phyloP scores from a whole-genome alignment of 2,329 filamentous ascomycete genomes.

The Colletotrichum higginsianum region DNA sequence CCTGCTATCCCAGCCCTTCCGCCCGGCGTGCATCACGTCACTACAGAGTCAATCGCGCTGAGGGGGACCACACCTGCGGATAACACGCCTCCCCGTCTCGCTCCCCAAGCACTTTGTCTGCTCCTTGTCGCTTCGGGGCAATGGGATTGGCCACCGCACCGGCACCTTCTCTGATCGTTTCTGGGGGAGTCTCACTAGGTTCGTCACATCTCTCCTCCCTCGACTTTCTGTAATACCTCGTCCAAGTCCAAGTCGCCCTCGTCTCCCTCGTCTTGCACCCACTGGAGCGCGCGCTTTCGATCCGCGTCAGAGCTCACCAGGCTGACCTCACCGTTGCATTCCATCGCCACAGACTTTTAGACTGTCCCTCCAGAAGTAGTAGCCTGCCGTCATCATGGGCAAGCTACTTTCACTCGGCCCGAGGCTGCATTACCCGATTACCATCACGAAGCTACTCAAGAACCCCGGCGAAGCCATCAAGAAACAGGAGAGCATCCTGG shows the following conservation, averaged over 20 bases:
- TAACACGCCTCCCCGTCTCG: not conserved
- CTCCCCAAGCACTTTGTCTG: not conserved
- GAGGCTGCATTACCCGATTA: conserved; percentile 92
- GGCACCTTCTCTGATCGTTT: conserved; percentile 32
- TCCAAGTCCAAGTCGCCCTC: not conserved
- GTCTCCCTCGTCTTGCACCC: not conserved
- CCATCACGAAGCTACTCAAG: conserved; percentile 87
- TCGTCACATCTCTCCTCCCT: conserved; percentile 18
- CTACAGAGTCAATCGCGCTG: conserved; percentile 15
- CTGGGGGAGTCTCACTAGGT: conserved; percentile 41
- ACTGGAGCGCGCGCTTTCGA: not conserved
- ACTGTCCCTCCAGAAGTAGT: conserved; percentile 20
- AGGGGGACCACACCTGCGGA: not conserved
- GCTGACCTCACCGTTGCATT: conserved; percentile 14
- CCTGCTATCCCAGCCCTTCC: not conserved
- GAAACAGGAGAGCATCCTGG: conserved; percentile 83
- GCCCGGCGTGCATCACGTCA: conserved; percentile 3
- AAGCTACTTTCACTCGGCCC: conserved; percentile 68
- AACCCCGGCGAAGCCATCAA: conserved; percentile 80
- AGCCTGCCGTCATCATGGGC: conserved; percentile 53
- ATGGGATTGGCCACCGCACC: conserved; percentile 42
- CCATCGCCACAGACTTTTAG: conserved; percentile 23
- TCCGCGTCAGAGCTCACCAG: not conserved
- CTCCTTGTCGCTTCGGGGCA: conserved; percentile 30
- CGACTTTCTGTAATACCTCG: not conserved